Base-by-base conservation (phyloP, 2,329 filamentous ascomycete genomes). In the Neofusicoccum cordaticola region DNA sequence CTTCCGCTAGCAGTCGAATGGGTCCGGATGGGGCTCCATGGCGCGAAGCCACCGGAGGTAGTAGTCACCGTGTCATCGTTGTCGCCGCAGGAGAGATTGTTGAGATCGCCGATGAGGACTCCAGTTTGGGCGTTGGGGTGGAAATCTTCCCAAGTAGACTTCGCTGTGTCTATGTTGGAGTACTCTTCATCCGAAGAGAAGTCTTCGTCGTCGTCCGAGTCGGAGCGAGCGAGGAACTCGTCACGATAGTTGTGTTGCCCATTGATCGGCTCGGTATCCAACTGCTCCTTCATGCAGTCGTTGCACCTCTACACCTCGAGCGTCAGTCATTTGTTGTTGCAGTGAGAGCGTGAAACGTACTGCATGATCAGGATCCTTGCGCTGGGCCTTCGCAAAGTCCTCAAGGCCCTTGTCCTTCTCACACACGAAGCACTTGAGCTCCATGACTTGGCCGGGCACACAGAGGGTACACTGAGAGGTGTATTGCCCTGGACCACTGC, bases 401-500 rank as follows among this genome's bases (percentile, higher is more conserved):
- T 82, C 79, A 2, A 85, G 64, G 0, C 77, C 74, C 68, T 84
- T 84, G 1, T 73, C 77, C 64, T 77, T 69, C 19, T 77, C 71
- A 69, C 85, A 87, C 42, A 79, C 73, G 37, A 68, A 70, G 68
- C 85, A 87, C 8, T 75, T 73, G 34, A 86, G 69, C 68, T 86
- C 84, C 3, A 77, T 71, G 2, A 76, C 67, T 52, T 79, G 78
- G 12, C 70, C 69, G 4, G 79, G 79, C 39, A 77, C 75, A 66
- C 85, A 87, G 1, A 62, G 42, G 6, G 74, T 70, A 71, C 84
- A 87, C 27, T 78, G 74, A 5, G 68, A 69, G 31, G 69, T 70
- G 1, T 51, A 65, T 9, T 65, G 67, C 52, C 72, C 71, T 9
- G 56, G 56, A 1, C 66, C 64, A 4, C 57, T 65, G 0, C 64